Evolutionary conservation across 805 yeast species (phyloP), one percentile per base, ranked within the genome.

Genomic region (Myxozyma nipponensis): DNA sequence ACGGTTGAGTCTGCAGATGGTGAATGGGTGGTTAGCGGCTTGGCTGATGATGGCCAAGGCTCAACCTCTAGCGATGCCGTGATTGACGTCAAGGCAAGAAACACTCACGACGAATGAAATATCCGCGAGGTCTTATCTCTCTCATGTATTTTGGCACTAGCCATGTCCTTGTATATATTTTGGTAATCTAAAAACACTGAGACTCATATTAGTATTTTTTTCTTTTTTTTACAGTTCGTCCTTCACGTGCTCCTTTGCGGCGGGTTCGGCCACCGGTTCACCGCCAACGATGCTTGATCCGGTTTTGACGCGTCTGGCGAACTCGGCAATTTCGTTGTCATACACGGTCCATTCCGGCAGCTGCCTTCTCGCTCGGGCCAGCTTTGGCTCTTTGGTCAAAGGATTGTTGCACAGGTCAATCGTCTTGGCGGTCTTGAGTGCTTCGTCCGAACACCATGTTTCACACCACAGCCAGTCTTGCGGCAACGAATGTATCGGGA

Each of bases 401-500:
- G 95, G 95, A 61, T 88, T 86, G 65, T 84, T 84, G 68, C 95
- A 87, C 54, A 87, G 69, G 62, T 87, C 95, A 54, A 87, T 84
- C 9, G 90, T 84, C 64, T 81, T 84, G 2, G 95, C 95, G 0
- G 70, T 69, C 47, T 64, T 65, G 50, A 83, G 68, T 30, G 78
- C 70, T 44, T 76, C 83, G 56, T 82, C 86, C 26, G 81, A 74
- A 66, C 95, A 86, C 95, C 95, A 87, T 0, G 95, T 87, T 63
- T 87, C 95, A 68, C 95, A 88, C 95, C 95, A 88, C 35, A 86
- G 70, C 95, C 95, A 87, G 40, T 86, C 90, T 58, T 83, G 83
- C 2, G 88, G 86, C 39, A 87, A 70, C 6, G 93, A 82, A 61
- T 72, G 77, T 18, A 88, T 88, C 44, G 82, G 83, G 26, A 91